Evolutionary conservation across 2,329 filamentous ascomycete genomes (phyloP), one percentile per base, ranked within the genome.

Genomic region (Penicillium brevicompactum): DNA sequence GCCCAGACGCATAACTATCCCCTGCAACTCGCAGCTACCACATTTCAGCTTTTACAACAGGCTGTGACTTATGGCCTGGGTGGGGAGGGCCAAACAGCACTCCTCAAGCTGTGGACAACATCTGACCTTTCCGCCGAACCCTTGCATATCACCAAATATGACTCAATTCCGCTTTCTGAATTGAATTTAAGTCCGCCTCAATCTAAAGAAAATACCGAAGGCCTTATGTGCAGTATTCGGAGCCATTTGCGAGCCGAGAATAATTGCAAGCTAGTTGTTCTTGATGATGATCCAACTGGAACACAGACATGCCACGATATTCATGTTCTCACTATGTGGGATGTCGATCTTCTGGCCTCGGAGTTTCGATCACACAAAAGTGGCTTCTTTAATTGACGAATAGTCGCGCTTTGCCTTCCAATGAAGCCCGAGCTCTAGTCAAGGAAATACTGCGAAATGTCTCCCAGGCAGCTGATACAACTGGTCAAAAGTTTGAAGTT

Each of bases 1-100:
- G 54, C 54, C 2, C 49, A 49, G 8, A 30, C 2, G n/a, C 41
- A 56, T n/a, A 49, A 46, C n/a, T 56, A 56, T 37, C 54, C 54
- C 5, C 45, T 56, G 6, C 49, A 49, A 44, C n/a, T 53, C 8
- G 13, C 54, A 30, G 18, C 45, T 38, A 53, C 54, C 41, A 42
- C 41, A 14, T 34, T 53, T 0, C 49, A 49, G 27, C n/a, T 56
- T 5, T 16, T 56, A 31, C 54, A 56, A 18, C 40, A 49, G 8
- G 54, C 54, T 22, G 40, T 56, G n/a, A 6, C n/a, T 6, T n/a
- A 46, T 40, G 54, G 54, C 4, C 27, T 56, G 32, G 46, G 40
- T 3, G 32, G 11, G 0, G 32, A 53, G 22, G 54, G 46, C 16
- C 40, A 49, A 27, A 18, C 45, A 37, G 40, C 54, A 2, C 45